Evolutionary conservation across 768 basidiomycete genomes (phyloP).

Genomic region (Nevesoporus exiguus): DNA sequence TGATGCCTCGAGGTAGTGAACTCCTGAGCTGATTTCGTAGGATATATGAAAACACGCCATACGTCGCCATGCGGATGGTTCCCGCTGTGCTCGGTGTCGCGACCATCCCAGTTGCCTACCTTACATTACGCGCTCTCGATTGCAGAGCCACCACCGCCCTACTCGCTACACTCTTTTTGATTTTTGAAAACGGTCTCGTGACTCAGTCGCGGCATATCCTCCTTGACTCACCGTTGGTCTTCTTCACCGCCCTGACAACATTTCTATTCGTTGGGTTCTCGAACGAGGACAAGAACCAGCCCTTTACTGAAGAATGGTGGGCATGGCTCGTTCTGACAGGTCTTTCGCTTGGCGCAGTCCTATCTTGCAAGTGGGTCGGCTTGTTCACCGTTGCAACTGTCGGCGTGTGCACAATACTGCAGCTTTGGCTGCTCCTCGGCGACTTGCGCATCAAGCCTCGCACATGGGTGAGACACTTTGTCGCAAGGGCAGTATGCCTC

Average conservation of each 20-base stretch:
- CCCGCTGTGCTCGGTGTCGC: constrained; percentile 87
- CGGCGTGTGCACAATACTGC: constrained; percentile 77
- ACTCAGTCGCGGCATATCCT: constrained; percentile 97
- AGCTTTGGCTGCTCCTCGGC: constrained; percentile 88
- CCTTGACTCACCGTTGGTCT: constrained; percentile 95
- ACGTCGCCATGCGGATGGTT: constrained; percentile 96
- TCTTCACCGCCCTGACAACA: constrained; percentile 90
- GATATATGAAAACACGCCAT: constrained; percentile 83
- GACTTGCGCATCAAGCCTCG: constrained; percentile 75
- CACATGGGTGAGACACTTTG: constrained; percentile 79
- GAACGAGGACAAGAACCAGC: constrained; percentile 81
- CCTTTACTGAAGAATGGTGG: constrained; percentile 92
- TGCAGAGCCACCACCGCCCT: constrained; percentile 90
- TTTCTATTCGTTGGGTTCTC: constrained; percentile 89
- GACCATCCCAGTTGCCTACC: constrained; percentile 86
- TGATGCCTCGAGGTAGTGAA: neutral
- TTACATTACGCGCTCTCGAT: constrained; percentile 90
- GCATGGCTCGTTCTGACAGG: constrained; percentile 85
- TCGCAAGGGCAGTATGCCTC: constrained; percentile 85
- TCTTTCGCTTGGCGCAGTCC: constrained; percentile 85
- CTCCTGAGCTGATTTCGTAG: constrained; percentile 37
- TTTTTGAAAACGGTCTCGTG: constrained; percentile 94
- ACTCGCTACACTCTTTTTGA: constrained; percentile 86
- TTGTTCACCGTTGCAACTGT: constrained; percentile 96
- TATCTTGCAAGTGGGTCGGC: constrained; percentile 97